Evolutionary conservation across 2,329 filamentous ascomycete genomes (phyloP).

Genomic region (Dactylellina drechsleri): DNA sequence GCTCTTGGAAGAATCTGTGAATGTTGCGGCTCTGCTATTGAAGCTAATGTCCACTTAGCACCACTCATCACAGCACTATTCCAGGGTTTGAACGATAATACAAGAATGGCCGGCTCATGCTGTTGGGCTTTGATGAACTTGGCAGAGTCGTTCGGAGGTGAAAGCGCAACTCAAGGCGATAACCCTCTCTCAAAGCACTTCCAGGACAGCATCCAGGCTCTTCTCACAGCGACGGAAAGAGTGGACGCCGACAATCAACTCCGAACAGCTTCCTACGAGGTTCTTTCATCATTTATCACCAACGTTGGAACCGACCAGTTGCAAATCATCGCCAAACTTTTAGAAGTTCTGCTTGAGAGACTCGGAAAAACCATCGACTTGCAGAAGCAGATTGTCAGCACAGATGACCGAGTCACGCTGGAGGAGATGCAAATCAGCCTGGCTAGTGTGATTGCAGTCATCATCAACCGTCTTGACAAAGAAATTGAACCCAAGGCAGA

Average conservation of each 20-base stretch:
- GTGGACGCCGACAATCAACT: conserved; percentile 85
- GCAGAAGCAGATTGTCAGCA: conserved; percentile 92
- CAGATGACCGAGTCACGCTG: conserved; percentile 93
- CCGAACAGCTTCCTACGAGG: conserved; percentile 94
- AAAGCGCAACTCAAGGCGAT: conserved; percentile 70
- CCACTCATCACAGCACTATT: conserved; percentile 89
- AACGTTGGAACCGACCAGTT: conserved; percentile 90
- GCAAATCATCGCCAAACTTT: conserved; percentile 80
- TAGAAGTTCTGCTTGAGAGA: conserved; percentile 87
- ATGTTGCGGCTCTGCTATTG: conserved; percentile 88
- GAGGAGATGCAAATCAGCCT: conserved; percentile 99
- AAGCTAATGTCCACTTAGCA: conserved; percentile 82
- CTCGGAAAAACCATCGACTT: conserved; percentile 89
- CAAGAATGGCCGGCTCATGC: conserved; percentile 97
- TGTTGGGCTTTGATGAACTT: conserved; percentile 99
- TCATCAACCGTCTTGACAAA: conserved; percentile 88
- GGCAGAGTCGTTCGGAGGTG: conserved; percentile 83
- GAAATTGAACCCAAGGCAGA: conserved; percentile 91
- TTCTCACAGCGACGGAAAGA: conserved; percentile 85
- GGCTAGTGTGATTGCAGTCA: conserved; percentile 87
- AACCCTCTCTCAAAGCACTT: conserved; percentile 93
- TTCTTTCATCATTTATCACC: conserved; percentile 91
- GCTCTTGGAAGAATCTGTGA: conserved; percentile 96
- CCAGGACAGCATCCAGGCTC: conserved; percentile 85
- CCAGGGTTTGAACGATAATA: conserved; percentile 84